Base-by-base conservation (phyloP, 305 asterid genomes). In the Plantago rigida region DNA sequence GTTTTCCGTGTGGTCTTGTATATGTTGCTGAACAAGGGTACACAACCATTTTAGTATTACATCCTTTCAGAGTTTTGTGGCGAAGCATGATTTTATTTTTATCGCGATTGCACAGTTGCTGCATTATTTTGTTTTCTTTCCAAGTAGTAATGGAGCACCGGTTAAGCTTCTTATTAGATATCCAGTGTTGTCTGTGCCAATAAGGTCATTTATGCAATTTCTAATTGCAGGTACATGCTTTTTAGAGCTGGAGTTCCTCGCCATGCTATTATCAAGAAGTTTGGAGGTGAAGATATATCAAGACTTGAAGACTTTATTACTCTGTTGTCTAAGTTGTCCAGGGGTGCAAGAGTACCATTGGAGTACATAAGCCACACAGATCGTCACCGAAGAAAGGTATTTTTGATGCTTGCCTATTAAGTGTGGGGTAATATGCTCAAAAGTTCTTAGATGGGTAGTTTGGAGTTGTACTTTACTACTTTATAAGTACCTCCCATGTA, bases 21-120 rank as follows among this genome's bases (percentile, higher is more conserved):
- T 93, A 93, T 66, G 94, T 93, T 63, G 94, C 99, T 31, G 99
- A 93, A 71, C 90, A 82, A 75, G 99, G 99, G 99, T 93, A 73
- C 67, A 76, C 39, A 45, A 24, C 14, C 64, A 28, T 74, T 66
- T 53, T 48, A 11, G 55, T 59, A 70, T 74, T 50, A 48, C 51
- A 24, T 65, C 26, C 56, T 62, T 44, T 1, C 28, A 9, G 29
- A 56, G 19, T 10, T 55, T 13, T 46, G 59, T 41, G 49, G 70
- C 26, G 47, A 9, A 62, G 48, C 60, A 57, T 59, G 36, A 42
- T 13, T 63, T 15, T 59, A 51, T 57, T 12, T 59, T n/a, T 55
- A 51, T 53, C 12, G 9, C 2, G 12, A 41, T 9, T 41, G 13
- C 1, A 41, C n/a, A n/a, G n/a, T n/a, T n/a, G n/a, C n/a, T n/a